Evolutionary conservation across 352 stramenopile species (phyloP), one percentile per base, ranked within the genome.

Genomic region (Saprolegnia diclina): DNA sequence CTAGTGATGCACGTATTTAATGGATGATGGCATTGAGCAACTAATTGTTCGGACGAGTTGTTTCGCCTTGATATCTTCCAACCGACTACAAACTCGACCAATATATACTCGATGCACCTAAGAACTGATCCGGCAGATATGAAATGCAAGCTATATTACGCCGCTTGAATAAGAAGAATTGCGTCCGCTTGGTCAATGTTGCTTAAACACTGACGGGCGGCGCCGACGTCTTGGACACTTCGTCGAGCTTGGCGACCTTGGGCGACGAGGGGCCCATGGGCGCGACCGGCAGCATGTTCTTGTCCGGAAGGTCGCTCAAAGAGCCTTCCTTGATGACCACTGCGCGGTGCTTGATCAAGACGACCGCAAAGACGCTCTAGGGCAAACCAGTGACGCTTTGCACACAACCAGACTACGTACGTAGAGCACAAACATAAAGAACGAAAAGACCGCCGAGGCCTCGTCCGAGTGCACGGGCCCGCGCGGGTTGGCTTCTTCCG

Each of bases 371-470:
- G 24, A 75, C 67, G 37, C 78, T 71, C 82, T 92, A 71, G 6
- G 73, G 6, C 6, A 14, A 61, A 21, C 24, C 4, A 69, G 5
- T 56, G 7, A 70, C 18, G 45, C 5, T 7, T 11, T 18, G 6
- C 64, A 57, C 48, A 56, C 19, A 46, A 16, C 21, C 83, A 76
- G 37, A 56, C 5, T 19, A 71, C 68, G 46, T 91, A 92, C 85
- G 76, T 92, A 92, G 72, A 90, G 80, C 52, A 88, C 57, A 77
- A 91, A 91, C 82, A 92, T 90, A 75, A 93, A 91, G 76, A 91
- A 92, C 35, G 83, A 92, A 72, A 93, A 93, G 56, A 92, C 81
- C 11, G 81, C 85, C 42, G 67, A 83, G 9, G 81, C 83, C 54
- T 91, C 82, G 73, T 91, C 89, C 67, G 85, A 90, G 74, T 89